Percentiles rank a stretch among this genome's conserved stretches.
phyloP scores from a whole-genome alignment of 2,329 filamentous ascomycete genomes.

The Xylariaceae sp. region DNA sequence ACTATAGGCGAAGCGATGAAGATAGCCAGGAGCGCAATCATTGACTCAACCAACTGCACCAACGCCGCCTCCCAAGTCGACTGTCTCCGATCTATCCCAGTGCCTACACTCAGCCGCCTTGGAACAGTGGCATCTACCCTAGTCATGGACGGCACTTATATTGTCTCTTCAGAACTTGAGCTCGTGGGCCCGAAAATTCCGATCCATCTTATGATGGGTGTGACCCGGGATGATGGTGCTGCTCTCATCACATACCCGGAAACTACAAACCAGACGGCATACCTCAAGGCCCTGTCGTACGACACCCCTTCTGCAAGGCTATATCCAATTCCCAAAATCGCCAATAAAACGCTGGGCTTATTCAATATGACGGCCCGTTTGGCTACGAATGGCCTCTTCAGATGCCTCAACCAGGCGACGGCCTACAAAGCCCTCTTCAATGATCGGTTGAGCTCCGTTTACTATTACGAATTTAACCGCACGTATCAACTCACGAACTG shows the following conservation, averaged over 20 bases:
- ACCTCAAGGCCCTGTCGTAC: constrained; percentile 35
- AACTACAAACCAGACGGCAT: constrained; percentile 32
- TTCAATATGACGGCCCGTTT: constrained; percentile 53
- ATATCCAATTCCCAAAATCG: constrained; percentile 46
- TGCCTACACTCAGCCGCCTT: constrained; percentile 39
- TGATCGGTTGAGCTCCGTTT: constrained; percentile 45
- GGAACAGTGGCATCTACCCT: constrained; percentile 46
- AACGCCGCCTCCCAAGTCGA: constrained; percentile 46
- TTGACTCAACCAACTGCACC: constrained; percentile 50
- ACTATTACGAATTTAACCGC: constrained; percentile 59
- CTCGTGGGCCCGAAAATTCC: constrained; percentile 45
- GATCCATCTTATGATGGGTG: constrained; percentile 54
- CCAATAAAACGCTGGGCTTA: constrained; percentile 48
- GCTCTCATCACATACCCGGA: constrained; percentile 48
- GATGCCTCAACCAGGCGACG: constrained; percentile 57
- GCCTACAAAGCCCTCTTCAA: constrained; percentile 46
- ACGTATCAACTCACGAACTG: constrained; percentile 51
- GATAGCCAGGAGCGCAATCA: constrained; percentile 47
- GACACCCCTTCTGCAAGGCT: constrained; percentile 37
- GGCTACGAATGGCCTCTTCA: constrained; percentile 56
- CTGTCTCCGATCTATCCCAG: constrained; percentile 48
- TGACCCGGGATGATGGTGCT: constrained; percentile 51
- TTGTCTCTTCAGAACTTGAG: constrained; percentile 44
- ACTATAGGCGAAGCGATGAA: constrained; percentile 50
- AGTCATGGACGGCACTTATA: constrained; percentile 55